A percentile compares a stretch with the other conserved stretches of the same genome.
phyloP scores from a whole-genome alignment of 148 eudicot genomes.

The Diospyros kaki region DNA sequence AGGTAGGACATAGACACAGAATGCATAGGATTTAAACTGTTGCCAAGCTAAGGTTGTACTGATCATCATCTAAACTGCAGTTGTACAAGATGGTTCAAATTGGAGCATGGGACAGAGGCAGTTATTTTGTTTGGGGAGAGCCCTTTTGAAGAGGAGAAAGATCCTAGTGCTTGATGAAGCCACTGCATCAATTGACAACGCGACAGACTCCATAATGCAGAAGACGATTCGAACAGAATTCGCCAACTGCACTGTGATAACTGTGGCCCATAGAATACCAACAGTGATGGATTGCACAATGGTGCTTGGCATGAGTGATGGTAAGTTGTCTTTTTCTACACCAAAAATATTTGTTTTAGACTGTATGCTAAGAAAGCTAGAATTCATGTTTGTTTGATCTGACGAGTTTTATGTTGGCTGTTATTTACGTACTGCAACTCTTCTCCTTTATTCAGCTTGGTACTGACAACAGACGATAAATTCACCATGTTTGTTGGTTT shows the following conservation, averaged over 20 bases:
- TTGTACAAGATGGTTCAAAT: slow-evolving; percentile 57
- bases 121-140: slow-evolving; percentile 52
- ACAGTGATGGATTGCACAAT: neutral
- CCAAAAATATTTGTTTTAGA: no score
- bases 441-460: no score
- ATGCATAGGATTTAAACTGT: no score
- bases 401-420: no score
- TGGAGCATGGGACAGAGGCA: slow-evolving; percentile 76
- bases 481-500: no score
- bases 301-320: slow-evolving; percentile 3
- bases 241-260: slow-evolving; percentile 27
- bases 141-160: slow-evolving; percentile 40
- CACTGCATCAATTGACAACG: slow-evolving; percentile 57
- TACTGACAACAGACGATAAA: no score
- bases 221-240: slow-evolving; percentile 50
- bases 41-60: neutral
- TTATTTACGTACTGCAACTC: no score
- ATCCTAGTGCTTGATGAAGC: slow-evolving; percentile 62
- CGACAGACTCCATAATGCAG: slow-evolving; percentile 50
- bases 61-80: slow-evolving; percentile 14
- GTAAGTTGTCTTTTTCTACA: neutral
- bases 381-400: no score
- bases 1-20: slow-evolving; percentile 26
- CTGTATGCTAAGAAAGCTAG: no score
- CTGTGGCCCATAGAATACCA: neutral